Conservation (phyloP, 78 protist genomes). For the Paulinella micropora region DNA sequence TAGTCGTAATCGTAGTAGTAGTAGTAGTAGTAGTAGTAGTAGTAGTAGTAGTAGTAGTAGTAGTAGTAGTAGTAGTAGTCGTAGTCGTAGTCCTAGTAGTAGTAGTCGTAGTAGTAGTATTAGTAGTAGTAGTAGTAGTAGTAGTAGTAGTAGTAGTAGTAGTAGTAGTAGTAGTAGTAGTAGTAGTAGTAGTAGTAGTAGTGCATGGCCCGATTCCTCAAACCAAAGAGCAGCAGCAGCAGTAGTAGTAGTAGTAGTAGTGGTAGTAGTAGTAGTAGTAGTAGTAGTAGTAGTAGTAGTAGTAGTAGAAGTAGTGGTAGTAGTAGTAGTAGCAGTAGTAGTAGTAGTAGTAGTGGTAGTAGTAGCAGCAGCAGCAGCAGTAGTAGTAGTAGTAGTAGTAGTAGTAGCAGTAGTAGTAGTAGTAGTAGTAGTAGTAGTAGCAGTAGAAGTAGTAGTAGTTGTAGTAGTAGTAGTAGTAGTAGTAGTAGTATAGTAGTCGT, state of each 20-base stretch:
- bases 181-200: neutral
- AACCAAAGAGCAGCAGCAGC: conserved; percentile 82
- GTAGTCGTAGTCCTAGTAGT: too few relatives aligned
- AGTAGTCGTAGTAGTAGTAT: too few relatives aligned
- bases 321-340: neutral
- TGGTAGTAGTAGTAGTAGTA: neutral
- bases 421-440: neutral
- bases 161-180: neutral
- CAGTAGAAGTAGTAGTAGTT: neutral
- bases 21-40: too few relatives aligned
- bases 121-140: too few relatives aligned
- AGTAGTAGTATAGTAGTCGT: too few relatives aligned
- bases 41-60: too few relatives aligned
- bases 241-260: conserved; percentile 13
- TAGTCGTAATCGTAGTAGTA: too few relatives aligned
- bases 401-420: neutral
- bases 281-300: neutral
- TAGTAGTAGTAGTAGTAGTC: too few relatives aligned
- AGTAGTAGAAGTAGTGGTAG: neutral
- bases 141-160: neutral
- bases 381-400: neutral
- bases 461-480: neutral
- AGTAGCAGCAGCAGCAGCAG: neutral
- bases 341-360: neutral
- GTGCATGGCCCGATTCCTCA: conserved; percentile 80